Percentiles rank a stretch among this genome's conserved stretches.
These are phyloP conservation scores for Naganishia friedmannii DNA, from an alignment of 768 basidiomycete species.

Conservation along the genomic window DNA sequence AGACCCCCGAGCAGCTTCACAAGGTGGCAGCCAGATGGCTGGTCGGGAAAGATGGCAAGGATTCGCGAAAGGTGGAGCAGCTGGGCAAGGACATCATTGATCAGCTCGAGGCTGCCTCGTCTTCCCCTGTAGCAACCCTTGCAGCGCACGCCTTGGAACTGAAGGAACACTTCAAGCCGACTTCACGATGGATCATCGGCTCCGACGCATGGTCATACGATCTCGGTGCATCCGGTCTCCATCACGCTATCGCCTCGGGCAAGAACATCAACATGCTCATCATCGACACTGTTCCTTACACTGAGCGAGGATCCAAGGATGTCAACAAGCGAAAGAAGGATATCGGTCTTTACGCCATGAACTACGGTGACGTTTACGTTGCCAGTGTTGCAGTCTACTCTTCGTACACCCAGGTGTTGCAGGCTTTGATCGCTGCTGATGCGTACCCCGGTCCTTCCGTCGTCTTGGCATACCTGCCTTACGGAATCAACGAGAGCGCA, in stretches of 20 bases:
- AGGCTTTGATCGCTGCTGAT: constrained; percentile 87
- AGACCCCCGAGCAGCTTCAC: constrained; percentile 61
- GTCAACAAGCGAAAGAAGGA: constrained; percentile 85
- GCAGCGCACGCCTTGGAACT: constrained; percentile 63
- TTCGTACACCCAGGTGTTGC: constrained; percentile 89
- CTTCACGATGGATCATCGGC: constrained; percentile 92
- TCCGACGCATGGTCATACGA: constrained; percentile 99
- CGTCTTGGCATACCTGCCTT: constrained; percentile 90
- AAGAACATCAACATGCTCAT: constrained; percentile 93
- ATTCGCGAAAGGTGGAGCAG: constrained; percentile 59
- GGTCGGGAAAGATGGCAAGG: constrained; percentile 65
- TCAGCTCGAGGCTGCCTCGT: constrained; percentile 28
- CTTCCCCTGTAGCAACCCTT: constrained; percentile 48
- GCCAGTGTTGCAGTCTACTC: constrained; percentile 94
- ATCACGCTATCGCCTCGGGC: constrained; percentile 86
- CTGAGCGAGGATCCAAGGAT: constrained; percentile 66
- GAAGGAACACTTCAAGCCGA: constrained; percentile 63
- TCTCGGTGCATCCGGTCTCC: constrained; percentile 88
- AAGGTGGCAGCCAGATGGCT: constrained; percentile 70
- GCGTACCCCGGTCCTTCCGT: constrained; percentile 83
- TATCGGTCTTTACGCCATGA: constrained; percentile 96
- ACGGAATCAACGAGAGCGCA: constrained; percentile 66
- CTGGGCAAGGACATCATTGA: constrained; percentile 57
- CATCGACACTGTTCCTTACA: constrained; percentile 87
- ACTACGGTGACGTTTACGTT: constrained; percentile 93